Evolutionary conservation across 192 early-diverging fungal genomes (phyloP).

Genomic region (Backusella liffmaniae): DNA sequence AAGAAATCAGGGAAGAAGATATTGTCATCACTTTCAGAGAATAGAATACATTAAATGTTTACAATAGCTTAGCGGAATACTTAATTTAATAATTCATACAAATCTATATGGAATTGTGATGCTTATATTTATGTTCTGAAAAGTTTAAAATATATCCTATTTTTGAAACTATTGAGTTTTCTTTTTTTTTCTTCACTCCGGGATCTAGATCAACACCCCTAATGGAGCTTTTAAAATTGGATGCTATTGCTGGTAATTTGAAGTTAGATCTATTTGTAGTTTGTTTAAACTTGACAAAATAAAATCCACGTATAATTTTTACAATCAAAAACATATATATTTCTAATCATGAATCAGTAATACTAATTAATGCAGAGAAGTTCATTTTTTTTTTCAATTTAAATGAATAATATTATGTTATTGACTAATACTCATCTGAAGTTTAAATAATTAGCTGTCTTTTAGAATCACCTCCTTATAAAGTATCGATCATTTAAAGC

Average conservation of each 20-base stretch:
- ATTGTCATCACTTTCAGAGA: too few relatives aligned
- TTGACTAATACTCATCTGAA: background rate
- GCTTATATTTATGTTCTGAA: too few relatives aligned
- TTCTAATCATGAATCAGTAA: background rate
- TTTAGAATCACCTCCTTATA: background rate
- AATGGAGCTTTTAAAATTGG: background rate
- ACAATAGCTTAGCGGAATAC: too few relatives aligned
- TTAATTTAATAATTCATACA: too few relatives aligned
- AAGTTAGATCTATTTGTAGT: background rate
- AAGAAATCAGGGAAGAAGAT: too few relatives aligned
- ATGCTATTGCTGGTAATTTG: too few relatives aligned
- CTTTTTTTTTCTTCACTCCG: background rate
- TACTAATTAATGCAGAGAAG: background rate
- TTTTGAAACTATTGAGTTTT: background rate
- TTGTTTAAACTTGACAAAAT: background rate
- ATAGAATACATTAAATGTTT: too few relatives aligned
- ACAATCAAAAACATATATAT: background rate
- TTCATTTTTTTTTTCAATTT: background rate
- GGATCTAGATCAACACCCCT: background rate
- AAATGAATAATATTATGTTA: background rate
- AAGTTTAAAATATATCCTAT: too few relatives aligned
- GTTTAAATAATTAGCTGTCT: background rate
- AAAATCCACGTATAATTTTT: background rate
- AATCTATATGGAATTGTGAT: too few relatives aligned
- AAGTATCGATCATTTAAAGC: background rate